Evolutionary conservation across 164 flowering plant genomes (phyloP), one percentile per base, ranked within the genome.

Genomic region (Sextonia rubra): DNA sequence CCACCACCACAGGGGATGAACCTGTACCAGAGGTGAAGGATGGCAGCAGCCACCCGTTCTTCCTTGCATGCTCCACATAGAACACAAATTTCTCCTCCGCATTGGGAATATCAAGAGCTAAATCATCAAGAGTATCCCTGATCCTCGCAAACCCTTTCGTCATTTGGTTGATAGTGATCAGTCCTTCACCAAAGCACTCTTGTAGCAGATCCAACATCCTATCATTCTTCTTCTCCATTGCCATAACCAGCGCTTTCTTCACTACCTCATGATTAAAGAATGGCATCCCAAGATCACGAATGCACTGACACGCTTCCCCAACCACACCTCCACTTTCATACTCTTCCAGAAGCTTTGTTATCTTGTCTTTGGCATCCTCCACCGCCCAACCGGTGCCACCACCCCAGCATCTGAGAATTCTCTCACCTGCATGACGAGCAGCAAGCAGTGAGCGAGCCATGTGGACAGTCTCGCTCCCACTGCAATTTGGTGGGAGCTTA

Each of bases 301-400:
- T 95, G 79, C 99, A 95, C 72, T 85, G 92, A 80, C 96, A 89
- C 32, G 99, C 99, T 70, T 95, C 98, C 47, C 79, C 61, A 17
- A 93, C 88, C 1, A 86, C 98, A 18, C 99, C 98, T 7, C 98
- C 96, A 32, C 89, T 86, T 72, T 93, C 98, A 72, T 86, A 91
- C 82, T 95, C 98, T 78, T 95, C 99, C 48, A 95, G 77, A 4
- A 95, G 94, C 86, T 90, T 95, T 72, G 75, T 18, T 68, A 95
- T 91, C 84, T 91, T 93, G 84, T 95, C 99, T 80, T 95, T 95
- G 0, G 99, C 98, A 79, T 95, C 99, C 81, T 95, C 99, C 78
- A 95, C 97, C 8, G 97, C 97, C 99, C 99, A 95, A 5, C 99
- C 99, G 22, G 97, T 88, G 30, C 99, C 99, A 65, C 99, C 99